Conservation (phyloP, 768 basidiomycete genomes). For the Fistulinella prunicolor region DNA sequence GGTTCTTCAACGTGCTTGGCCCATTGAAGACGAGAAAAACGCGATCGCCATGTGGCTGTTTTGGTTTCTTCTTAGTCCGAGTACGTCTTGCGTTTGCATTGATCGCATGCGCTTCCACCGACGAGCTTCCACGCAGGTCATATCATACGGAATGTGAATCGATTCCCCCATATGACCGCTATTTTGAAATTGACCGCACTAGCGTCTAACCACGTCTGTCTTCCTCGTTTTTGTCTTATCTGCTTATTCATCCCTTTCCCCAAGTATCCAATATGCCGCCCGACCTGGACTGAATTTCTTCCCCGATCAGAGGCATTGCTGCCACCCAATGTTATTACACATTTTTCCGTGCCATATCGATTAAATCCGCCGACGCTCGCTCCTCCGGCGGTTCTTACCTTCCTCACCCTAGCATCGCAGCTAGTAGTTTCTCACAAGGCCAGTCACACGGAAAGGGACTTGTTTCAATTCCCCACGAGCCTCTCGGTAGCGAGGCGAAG, state of each 20-base stretch:
- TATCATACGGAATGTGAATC: conserved; percentile 38
- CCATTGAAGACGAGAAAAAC: conserved; percentile 46
- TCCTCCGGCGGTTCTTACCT: conserved; percentile 69
- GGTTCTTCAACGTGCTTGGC: conserved; percentile 54
- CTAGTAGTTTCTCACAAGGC: conserved; percentile 7
- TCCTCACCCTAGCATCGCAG: conserved; percentile 49
- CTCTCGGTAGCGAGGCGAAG: conserved; percentile 27
- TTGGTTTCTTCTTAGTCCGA: conserved; percentile 65
- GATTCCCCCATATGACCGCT: conserved; percentile 44
- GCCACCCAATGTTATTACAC: conserved; percentile 25
- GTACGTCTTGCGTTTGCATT: conserved; percentile 37
- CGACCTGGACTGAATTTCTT: conserved; percentile 57
- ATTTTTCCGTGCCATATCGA: conserved; percentile 46
- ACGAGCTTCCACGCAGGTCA: conserved; percentile 40
- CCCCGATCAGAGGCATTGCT: conserved; percentile 30
- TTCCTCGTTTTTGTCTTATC: not conserved
- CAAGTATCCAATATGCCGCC: conserved; percentile 61
- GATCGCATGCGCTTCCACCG: not conserved
- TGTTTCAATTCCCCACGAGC: conserved; percentile 15
- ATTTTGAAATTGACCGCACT: conserved; percentile 62
- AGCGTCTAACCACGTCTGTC: conserved; percentile 59
- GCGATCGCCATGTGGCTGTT: conserved; percentile 76
- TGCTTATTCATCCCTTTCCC: conserved; percentile 7
- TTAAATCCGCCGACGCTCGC: conserved; percentile 61
- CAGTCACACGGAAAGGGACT: not conserved